A percentile compares a stretch with the other conserved stretches of the same genome.
phyloP scores from a whole-genome alignment of 1,284 basidiomycete species.

The Ceratobasidium sp. region DNA sequence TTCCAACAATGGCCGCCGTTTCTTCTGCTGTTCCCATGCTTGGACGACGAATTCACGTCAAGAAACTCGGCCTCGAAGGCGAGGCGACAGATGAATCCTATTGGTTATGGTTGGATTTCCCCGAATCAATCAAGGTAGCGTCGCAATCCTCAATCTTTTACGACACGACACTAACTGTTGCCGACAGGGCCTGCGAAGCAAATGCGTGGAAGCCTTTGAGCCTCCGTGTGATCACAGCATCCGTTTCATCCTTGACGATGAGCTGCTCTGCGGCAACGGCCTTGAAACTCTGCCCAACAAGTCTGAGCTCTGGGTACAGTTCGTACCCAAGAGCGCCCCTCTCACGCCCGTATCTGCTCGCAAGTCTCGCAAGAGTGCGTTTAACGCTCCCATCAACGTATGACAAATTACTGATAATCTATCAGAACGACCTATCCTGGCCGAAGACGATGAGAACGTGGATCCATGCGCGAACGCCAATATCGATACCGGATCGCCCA shows the following conservation, averaged over 20 bases:
- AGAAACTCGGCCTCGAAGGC: constrained; percentile 35
- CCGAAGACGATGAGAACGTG: constrained; percentile 39
- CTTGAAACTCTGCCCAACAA: constrained; percentile 36
- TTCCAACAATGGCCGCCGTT: constrained; percentile 33
- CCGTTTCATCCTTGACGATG: constrained; percentile 38
- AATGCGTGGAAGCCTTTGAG: constrained; percentile 37
- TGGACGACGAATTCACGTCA: constrained; percentile 43
- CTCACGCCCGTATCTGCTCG: constrained; percentile 40
- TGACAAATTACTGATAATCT: constrained; percentile 31
- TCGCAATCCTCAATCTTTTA: background rate
- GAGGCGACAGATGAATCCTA: constrained; percentile 40
- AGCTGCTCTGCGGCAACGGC: constrained; percentile 32
- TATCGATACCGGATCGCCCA: constrained; percentile 34
- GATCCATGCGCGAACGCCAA: constrained; percentile 36
- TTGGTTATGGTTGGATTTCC: constrained; percentile 41
- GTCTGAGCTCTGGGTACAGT: constrained; percentile 39
- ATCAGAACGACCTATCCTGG: constrained; percentile 32
- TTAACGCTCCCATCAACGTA: background rate
- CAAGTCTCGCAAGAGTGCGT: constrained; percentile 39
- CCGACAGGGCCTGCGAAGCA: constrained; percentile 32
- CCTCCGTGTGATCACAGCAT: constrained; percentile 26
- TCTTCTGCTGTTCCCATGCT: constrained; percentile 36
- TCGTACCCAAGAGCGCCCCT: constrained; percentile 38
- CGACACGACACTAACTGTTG: background rate
- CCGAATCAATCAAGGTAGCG: constrained; percentile 38